These are phyloP conservation scores for Talaromyces sp. DNA, from an alignment of 2,329 filamentous ascomycete genomes.

Conservation along the genomic window DNA sequence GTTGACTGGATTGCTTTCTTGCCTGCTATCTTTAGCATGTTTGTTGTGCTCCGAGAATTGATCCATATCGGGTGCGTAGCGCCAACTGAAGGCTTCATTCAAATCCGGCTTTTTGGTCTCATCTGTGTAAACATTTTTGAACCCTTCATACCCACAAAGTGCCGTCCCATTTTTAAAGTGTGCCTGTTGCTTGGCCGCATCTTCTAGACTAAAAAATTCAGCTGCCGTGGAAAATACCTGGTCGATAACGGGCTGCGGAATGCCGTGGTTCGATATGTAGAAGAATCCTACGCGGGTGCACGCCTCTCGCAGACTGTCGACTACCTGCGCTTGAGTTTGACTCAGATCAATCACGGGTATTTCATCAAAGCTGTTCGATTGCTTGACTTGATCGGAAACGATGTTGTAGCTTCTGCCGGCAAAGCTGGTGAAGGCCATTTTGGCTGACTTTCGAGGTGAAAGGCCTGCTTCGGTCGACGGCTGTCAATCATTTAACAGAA, in stretches of 20 bases:
- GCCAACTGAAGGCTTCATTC: constrained; percentile 14
- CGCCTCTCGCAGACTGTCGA: constrained; percentile 30
- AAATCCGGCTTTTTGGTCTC: constrained; percentile 7
- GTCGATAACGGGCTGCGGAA: constrained; percentile 7
- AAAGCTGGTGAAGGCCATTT: constrained; percentile 7
- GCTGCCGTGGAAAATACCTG: constrained; percentile 16
- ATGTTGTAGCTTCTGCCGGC: constrained; percentile 5
- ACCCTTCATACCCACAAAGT: constrained; percentile 6
- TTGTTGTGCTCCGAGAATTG: neutral
- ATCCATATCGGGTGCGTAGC: constrained; percentile 8
- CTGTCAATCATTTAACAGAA: neutral
- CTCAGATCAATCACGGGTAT: constrained; percentile 41
- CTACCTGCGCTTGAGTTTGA: constrained; percentile 34
- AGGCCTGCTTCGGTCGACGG: neutral
- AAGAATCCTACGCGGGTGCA: constrained; percentile 42
- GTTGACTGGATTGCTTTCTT: neutral
- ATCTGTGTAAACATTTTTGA: constrained; percentile 4
- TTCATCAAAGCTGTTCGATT: constrained; percentile 15
- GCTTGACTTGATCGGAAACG: constrained; percentile 5
- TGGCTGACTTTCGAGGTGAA: neutral
- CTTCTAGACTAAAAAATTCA: constrained; percentile 23
- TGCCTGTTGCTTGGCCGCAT: constrained; percentile 9
- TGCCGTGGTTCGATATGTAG: constrained; percentile 24
- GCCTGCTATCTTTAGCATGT: neutral
- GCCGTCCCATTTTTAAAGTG: constrained; percentile 1